Conservation (phyloP, 139 green algal species). For the Micromonas pusilla region DNA sequence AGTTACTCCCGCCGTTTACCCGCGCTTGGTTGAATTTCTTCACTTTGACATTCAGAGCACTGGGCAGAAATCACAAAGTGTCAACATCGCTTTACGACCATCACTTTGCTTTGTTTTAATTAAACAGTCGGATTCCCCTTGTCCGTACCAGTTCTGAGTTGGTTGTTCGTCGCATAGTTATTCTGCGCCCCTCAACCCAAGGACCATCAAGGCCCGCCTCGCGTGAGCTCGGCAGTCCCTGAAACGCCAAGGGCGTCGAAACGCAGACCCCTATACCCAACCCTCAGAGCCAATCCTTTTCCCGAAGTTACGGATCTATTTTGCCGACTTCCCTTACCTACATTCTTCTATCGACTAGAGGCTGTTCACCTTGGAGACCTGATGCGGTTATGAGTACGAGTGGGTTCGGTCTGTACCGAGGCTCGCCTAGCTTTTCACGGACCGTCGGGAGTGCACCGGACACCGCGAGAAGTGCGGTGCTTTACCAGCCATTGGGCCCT, state of each 20-base stretch:
- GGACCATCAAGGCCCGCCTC: conserved; percentile 53
- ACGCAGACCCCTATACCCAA: conserved; percentile 66
- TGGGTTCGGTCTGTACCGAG: conserved; percentile 61
- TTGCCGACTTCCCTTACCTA: conserved; percentile 95
- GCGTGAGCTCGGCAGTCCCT: conserved; percentile 51
- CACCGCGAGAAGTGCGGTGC: conserved; percentile 72
- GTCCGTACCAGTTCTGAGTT: conserved; percentile 91
- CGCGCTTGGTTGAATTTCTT: conserved; percentile 94
- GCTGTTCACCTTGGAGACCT: conserved; percentile 94
- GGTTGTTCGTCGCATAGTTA: conserved; percentile 75
- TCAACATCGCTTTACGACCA: conserved; percentile 83
- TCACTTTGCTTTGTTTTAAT: conserved; percentile 96
- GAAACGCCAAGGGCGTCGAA: conserved; percentile 54
- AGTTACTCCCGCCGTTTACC: conserved; percentile 90
- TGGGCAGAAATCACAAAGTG: conserved; percentile 95
- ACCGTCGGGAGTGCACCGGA: conserved; percentile 74
- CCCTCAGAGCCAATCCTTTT: conserved; percentile 93
- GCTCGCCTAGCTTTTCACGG: conserved; percentile 82
- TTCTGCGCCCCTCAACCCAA: conserved; percentile 54
- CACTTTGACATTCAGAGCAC: conserved; percentile 96
- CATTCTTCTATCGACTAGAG: conserved; percentile 92
- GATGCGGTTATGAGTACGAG: conserved; percentile 92
- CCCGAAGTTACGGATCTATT: conserved; percentile 92
- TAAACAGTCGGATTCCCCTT: conserved; percentile 95
- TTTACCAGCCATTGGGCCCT: conserved; percentile 77